These are phyloP conservation scores for Candida khao-thaluensis DNA, from an alignment of 805 yeast species.

Conservation along the genomic window DNA sequence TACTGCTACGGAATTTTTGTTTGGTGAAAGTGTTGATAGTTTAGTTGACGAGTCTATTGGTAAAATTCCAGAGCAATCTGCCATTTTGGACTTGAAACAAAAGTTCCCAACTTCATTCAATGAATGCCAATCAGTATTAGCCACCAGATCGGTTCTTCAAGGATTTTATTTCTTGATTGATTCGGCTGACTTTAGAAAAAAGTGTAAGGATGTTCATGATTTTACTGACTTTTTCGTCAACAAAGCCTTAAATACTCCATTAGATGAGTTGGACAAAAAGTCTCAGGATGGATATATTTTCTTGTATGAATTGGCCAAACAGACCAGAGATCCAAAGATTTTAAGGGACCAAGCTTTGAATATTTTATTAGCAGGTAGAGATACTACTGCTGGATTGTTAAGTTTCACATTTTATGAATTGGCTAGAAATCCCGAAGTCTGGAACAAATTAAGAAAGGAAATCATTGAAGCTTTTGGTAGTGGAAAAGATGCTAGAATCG, in stretches of 20 bases:
- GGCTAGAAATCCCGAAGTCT: constrained; percentile 33
- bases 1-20: constrained; percentile 41
- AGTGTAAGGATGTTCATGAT: constrained; percentile 26
- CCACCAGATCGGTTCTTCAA: constrained; percentile 27
- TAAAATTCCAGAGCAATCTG: constrained; percentile 14
- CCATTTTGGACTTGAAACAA: constrained; percentile 30
- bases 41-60: constrained; percentile 27
- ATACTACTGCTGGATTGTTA: constrained; percentile 42
- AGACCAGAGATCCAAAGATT: constrained; percentile 34
- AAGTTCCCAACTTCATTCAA: constrained; percentile 37
- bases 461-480: constrained; percentile 30
- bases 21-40: constrained; percentile 38
- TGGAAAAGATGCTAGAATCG: constrained; percentile 28
- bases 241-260: constrained; percentile 27
- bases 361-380: constrained; percentile 43
- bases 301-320: constrained; percentile 39
- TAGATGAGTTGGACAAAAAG: constrained; percentile 26
- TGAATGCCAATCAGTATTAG: constrained; percentile 29
- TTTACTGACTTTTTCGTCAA: constrained; percentile 30
- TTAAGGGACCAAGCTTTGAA: constrained; percentile 41
- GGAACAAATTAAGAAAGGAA: constrained; percentile 30
- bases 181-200: constrained; percentile 21
- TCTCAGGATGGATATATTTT: constrained; percentile 32
- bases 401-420: constrained; percentile 35
- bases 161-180: constrained; percentile 26